phyloP scores from a whole-genome alignment of 768 basidiomycete genomes.

The Glaciozyma antarctica region DNA sequence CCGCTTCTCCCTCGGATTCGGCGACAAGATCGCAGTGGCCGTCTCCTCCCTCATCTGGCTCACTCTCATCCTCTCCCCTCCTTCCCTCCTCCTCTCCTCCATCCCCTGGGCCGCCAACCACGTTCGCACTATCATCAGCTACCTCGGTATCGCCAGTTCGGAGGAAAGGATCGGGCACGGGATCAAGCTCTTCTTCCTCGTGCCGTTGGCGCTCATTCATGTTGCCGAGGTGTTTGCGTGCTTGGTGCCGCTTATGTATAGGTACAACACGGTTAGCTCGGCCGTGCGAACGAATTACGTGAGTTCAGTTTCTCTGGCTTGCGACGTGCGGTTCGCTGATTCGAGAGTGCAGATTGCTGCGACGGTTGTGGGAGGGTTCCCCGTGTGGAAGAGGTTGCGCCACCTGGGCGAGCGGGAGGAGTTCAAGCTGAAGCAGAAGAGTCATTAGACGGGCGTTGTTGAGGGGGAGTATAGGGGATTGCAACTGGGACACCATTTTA shows the following conservation, averaged over 20 bases:
- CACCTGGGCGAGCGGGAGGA: slow-evolving; percentile 3
- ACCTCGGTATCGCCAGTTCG: background rate
- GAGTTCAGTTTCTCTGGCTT: background rate
- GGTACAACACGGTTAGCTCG: background rate
- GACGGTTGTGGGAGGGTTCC: slow-evolving; percentile 8
- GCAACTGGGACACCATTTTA: too few relatives aligned
- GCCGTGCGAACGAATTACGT: background rate
- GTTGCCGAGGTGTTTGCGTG: background rate
- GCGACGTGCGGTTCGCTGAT: background rate
- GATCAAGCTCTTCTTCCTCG: background rate
- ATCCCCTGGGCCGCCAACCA: background rate
- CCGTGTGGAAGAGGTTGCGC: background rate
- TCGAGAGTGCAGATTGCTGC: background rate
- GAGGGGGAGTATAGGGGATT: background rate
- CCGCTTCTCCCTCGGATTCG: background rate
- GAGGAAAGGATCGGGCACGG: background rate
- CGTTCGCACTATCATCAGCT: background rate
- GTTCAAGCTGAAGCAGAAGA: background rate
- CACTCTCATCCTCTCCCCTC: background rate
- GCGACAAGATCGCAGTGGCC: background rate
- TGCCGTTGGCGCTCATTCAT: background rate
- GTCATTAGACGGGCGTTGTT: background rate
- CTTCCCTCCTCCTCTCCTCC: too few relatives aligned
- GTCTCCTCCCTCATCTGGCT: background rate
- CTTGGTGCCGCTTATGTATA: background rate